Percentiles rank a stretch among this genome's conserved stretches.
Evolutionary conservation across 495 filamentous ascomycete species (phyloP).

Genomic region (Penicillium alfredii): DNA sequence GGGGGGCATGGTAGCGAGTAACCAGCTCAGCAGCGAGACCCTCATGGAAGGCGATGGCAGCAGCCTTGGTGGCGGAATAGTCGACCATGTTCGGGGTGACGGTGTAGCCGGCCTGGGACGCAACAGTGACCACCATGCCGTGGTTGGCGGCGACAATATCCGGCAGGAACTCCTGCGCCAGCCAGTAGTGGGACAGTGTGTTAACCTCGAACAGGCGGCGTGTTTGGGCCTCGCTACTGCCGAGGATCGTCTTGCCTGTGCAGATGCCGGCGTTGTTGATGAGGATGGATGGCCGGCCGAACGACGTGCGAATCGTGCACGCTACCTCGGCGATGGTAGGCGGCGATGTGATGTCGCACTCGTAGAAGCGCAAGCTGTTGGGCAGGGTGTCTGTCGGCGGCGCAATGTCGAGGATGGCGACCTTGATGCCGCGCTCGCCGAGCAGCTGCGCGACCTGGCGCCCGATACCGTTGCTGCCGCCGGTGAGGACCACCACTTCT

Average conservation of each 20-base stretch:
- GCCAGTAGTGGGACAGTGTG: conserved; percentile 60
- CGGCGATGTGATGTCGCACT: conserved; percentile 58
- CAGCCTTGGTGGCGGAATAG: conserved; percentile 64
- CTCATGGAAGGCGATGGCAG: conserved; percentile 62
- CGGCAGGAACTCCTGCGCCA: conserved; percentile 61
- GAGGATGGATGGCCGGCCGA: conserved; percentile 62
- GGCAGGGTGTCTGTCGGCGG: conserved; percentile 49
- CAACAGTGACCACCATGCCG: conserved; percentile 70
- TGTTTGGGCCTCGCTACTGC: conserved; percentile 48
- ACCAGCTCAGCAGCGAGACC: conserved; percentile 58
- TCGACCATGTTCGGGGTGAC: conserved; percentile 60
- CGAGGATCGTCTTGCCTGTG: conserved; percentile 55
- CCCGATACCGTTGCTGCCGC: conserved; percentile 66
- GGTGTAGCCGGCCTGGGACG: conserved; percentile 55
- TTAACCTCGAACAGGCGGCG: conserved; percentile 68
- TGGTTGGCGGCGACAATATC: conserved; percentile 57
- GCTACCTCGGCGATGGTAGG: conserved; percentile 43
- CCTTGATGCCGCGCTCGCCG: conserved; percentile 51
- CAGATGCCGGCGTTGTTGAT: conserved; percentile 73
- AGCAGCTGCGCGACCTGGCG: conserved; percentile 54
- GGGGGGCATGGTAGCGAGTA: conserved; percentile 55
- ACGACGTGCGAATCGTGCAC: conserved; percentile 41
- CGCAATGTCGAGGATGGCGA: conserved; percentile 66
- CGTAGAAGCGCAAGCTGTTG: conserved; percentile 52
- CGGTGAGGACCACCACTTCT: conserved; percentile 67